A percentile compares a stretch with the other conserved stretches of the same genome.
These are phyloP conservation scores for Russula dissimulans DNA, from an alignment of 768 basidiomycete species.

Conservation along the genomic window DNA sequence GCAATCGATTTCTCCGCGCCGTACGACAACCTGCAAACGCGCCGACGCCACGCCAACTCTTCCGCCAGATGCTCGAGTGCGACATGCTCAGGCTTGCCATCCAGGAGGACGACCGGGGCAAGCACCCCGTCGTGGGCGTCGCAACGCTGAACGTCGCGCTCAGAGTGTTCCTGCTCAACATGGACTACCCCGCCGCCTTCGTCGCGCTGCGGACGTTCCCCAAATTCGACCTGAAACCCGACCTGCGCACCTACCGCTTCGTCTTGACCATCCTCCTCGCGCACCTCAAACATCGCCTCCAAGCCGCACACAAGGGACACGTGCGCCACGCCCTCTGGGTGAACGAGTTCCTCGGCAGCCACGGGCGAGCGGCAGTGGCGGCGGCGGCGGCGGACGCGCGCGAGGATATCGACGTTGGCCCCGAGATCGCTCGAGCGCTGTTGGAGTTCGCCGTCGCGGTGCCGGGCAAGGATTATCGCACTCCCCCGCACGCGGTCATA, in stretches of 20 bases:
- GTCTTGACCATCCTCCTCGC: constrained; percentile 13
- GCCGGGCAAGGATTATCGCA: neutral
- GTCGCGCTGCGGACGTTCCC: constrained; percentile 10
- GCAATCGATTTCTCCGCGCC: neutral
- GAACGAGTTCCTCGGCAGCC: constrained; percentile 4
- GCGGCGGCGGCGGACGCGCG: neutral
- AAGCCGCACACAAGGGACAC: too few relatives aligned
- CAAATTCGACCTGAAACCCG: constrained; percentile 4
- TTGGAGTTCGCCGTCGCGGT: neutral
- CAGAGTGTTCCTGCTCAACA: constrained; percentile 9
- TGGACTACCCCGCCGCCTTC: constrained; percentile 14
- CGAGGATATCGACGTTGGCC: neutral
- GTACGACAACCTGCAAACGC: neutral
- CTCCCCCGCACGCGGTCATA: neutral
- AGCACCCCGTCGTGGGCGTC: neutral
- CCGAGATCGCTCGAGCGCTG: neutral
- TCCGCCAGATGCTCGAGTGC: constrained; percentile 19
- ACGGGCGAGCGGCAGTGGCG: neutral
- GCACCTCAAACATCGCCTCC: neutral
- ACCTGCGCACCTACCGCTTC: constrained; percentile 11
- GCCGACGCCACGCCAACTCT: constrained; percentile 9
- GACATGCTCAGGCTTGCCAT: neutral
- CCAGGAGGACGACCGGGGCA: neutral
- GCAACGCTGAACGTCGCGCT: constrained; percentile 17
- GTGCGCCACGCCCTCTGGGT: neutral